A percentile compares a stretch with the other conserved stretches of the same genome.
These are phyloP conservation scores for Colletotrichum lini DNA, from an alignment of 2,329 filamentous ascomycete genomes.

Conservation along the genomic window DNA sequence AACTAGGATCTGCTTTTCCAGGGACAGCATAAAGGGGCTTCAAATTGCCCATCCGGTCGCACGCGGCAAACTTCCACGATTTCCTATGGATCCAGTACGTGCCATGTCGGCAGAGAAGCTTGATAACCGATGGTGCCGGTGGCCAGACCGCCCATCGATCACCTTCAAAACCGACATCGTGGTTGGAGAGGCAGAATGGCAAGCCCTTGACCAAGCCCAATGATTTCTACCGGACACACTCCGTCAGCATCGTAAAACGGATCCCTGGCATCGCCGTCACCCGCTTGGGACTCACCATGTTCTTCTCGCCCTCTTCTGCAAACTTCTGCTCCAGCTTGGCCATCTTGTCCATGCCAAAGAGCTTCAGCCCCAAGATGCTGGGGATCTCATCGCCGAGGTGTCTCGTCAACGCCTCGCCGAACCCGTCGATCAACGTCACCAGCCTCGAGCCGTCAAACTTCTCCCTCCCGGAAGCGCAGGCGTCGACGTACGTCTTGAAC, in stretches of 20 bases:
- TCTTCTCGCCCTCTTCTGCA: slow-evolving; percentile 42
- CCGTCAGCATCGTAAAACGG: not conserved
- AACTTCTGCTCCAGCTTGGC: slow-evolving; percentile 38
- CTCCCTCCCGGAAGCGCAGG: slow-evolving; percentile 44
- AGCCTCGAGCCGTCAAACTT: slow-evolving; percentile 49
- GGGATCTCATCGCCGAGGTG: slow-evolving; percentile 54
- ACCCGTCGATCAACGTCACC: slow-evolving; percentile 49
- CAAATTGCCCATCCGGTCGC: slow-evolving; percentile 45
- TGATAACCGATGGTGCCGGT: slow-evolving; percentile 43
- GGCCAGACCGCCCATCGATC: slow-evolving; percentile 50
- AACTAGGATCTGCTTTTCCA: not conserved
- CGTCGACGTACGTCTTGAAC: slow-evolving; percentile 48
- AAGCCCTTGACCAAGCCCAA: slow-evolving; percentile 44
- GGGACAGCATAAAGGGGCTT: slow-evolving; percentile 47
- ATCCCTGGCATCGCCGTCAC: not conserved
- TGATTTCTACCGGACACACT: slow-evolving; percentile 40
- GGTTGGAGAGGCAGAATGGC: slow-evolving; percentile 43
- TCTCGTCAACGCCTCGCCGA: slow-evolving; percentile 47
- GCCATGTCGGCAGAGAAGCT: slow-evolving; percentile 42
- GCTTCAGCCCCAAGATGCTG: slow-evolving; percentile 48
- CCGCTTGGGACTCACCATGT: slow-evolving; percentile 41
- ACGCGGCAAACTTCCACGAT: slow-evolving; percentile 48
- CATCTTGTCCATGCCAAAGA: slow-evolving; percentile 47
- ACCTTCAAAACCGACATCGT: slow-evolving; percentile 47
- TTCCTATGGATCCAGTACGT: slow-evolving; percentile 44